A percentile compares a stretch with the other conserved stretches of the same genome.
phyloP scores from a whole-genome alignment of 1,284 basidiomycete species.

The Cryptococcus maquisensis region DNA sequence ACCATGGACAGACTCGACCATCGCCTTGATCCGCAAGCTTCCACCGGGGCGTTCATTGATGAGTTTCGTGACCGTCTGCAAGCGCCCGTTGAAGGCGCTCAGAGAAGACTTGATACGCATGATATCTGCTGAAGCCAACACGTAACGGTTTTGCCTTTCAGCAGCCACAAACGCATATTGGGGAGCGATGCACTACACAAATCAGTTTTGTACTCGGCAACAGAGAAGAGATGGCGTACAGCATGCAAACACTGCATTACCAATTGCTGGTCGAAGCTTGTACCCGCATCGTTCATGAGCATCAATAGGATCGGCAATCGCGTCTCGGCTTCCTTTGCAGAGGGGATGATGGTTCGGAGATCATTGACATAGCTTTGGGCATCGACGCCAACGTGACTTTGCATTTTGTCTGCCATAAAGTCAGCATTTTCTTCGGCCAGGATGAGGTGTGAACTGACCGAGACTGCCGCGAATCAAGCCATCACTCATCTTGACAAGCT shows the following conservation, averaged over 20 bases:
- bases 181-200: slow-evolving; percentile 23
- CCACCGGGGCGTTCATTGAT: slow-evolving; percentile 8
- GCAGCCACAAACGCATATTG: slow-evolving; percentile 14
- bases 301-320: slow-evolving; percentile 13
- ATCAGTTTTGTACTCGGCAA: not conserved
- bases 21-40: not conserved
- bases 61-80: no score
- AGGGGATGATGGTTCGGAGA: slow-evolving; percentile 3
- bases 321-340: slow-evolving; percentile 11
- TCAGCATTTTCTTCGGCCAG: not conserved
- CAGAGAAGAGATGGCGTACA: not conserved
- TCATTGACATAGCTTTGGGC: slow-evolving; percentile 8
- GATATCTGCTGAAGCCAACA: slow-evolving; percentile 14
- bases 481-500: slow-evolving; percentile 11
- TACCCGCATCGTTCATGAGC: slow-evolving; percentile 11
- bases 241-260: not conserved
- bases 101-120: no score
- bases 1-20: slow-evolving; percentile 3
- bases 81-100: no score
- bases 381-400: slow-evolving; percentile 2
- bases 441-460: slow-evolving; percentile 2
- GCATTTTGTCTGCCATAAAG: slow-evolving; percentile 4
- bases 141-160: slow-evolving; percentile 16
- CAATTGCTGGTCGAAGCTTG: not conserved
- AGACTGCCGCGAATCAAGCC: not conserved